Evolutionary conservation across 179 eudicot species (phyloP).

Genomic region (Silene coronaria): DNA sequence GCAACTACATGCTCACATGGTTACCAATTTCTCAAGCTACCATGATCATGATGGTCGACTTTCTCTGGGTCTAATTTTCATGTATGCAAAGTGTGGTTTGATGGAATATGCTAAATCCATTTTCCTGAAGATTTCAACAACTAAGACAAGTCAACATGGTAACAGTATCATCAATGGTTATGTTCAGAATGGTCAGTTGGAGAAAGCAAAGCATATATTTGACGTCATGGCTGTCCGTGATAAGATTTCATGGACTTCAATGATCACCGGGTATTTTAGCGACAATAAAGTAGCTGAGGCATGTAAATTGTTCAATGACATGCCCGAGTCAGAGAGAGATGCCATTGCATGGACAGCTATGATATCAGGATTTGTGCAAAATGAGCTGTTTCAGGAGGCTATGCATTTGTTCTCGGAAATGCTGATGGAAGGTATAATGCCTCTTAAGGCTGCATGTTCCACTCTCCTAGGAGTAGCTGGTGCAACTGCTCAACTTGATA

Average conservation of each 20-base stretch:
- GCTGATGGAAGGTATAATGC: conserved; percentile 30
- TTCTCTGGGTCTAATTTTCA: conserved; percentile 30
- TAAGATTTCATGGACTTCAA: conserved; percentile 41
- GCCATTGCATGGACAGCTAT: conserved; percentile 40
- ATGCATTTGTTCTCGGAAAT: conserved; percentile 31
- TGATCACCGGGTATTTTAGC: conserved; percentile 34
- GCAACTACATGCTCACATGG: conserved; percentile 38
- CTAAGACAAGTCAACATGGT: conserved; percentile 29
- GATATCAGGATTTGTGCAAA: conserved; percentile 41
- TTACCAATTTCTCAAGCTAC: conserved; percentile 19
- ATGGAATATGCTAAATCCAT: conserved; percentile 36
- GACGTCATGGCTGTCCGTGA: conserved; percentile 29
- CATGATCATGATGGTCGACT: conserved; percentile 25
- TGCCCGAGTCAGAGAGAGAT: conserved; percentile 28
- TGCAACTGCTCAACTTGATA: conserved; percentile 32
- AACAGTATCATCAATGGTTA: conserved; percentile 39
- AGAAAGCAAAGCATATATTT: conserved; percentile 33
- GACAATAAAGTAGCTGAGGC: conserved; percentile 30
- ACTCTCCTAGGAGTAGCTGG: conserved; percentile 45
- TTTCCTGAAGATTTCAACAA: conserved; percentile 22
- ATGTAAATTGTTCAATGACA: conserved; percentile 26
- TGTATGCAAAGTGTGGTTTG: conserved; percentile 35
- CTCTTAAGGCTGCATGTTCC: conserved; percentile 33
- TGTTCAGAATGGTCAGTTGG: conserved; percentile 27
- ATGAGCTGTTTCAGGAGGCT: conserved; percentile 39